A percentile compares a stretch with the other conserved stretches of the same genome.
phyloP scores from a whole-genome alignment of 2,329 filamentous ascomycete species.

The Aspergillus ibericus region DNA sequence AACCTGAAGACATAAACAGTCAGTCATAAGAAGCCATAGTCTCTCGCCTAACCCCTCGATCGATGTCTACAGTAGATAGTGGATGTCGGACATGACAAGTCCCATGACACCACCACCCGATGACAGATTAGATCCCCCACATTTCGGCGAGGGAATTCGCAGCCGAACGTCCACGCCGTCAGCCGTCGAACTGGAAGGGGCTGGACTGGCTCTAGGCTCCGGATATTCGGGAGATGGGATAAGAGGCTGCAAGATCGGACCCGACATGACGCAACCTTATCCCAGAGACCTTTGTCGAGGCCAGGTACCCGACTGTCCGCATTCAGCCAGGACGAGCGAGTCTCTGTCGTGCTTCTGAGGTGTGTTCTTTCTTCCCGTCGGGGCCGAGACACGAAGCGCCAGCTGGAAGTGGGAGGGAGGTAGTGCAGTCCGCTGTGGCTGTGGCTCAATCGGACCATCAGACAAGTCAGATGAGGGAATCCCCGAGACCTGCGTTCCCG shows the following conservation, averaged over 20 bases:
- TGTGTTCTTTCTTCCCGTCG: background rate
- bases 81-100: too few species aligned
- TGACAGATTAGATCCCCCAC: background rate
- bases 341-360: too few species aligned
- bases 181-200: slow-evolving; percentile 2
- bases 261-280: background rate
- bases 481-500: background rate
- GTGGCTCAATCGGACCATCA: background rate
- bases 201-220: slow-evolving; percentile 7
- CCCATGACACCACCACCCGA: background rate
- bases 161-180: background rate
- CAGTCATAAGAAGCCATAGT: background rate
- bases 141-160: background rate
- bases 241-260: background rate
- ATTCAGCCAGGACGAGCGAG: background rate
- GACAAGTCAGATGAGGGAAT: background rate
- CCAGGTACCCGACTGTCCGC: background rate
- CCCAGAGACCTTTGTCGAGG: background rate
- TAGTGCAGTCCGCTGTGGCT: background rate
- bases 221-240: background rate
- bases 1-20: background rate
- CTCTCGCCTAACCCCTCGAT: too few species aligned
- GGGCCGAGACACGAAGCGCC: background rate
- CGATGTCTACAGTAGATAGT: too few species aligned
- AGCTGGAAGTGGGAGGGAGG: background rate